phyloP scores from a whole-genome alignment of 805 yeast genomes.

The Alloascoidea hylecoeti region DNA sequence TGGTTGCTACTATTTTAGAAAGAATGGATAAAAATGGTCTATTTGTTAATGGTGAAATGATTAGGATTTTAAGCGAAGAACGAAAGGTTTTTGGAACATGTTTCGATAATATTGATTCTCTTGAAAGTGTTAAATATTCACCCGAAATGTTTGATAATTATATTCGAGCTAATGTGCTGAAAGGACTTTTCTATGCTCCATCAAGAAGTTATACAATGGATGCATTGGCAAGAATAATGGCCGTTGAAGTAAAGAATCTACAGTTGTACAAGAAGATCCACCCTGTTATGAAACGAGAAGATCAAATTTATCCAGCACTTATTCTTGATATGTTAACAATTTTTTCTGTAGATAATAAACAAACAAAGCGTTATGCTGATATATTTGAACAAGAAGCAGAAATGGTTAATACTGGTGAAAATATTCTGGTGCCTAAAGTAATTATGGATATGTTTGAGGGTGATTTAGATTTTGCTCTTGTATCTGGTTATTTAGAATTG shows the following conservation, averaged over 20 bases:
- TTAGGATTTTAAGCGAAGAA: not conserved
- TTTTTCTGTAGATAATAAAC: constrained; percentile 10
- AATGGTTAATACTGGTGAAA: not conserved
- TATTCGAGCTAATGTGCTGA: constrained; percentile 9
- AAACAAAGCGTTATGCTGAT: constrained; percentile 10
- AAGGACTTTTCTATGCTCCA: constrained; percentile 11
- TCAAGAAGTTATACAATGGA: constrained; percentile 10
- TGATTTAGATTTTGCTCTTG: not conserved
- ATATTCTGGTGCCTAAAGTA: not conserved
- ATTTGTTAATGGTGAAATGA: not conserved
- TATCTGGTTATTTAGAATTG: not conserved
- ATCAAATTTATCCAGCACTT: constrained; percentile 9
- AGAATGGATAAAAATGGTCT: not conserved
- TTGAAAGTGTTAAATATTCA: not conserved
- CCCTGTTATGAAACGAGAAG: constrained; percentile 2
- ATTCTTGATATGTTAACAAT: constrained; percentile 12
- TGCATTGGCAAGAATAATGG: constrained; percentile 11
- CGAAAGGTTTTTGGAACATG: constrained; percentile 4
- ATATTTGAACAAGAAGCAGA: not conserved
- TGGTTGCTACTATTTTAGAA: not conserved
- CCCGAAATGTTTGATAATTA: not conserved
- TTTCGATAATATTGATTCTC: not conserved
- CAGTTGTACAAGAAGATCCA: constrained; percentile 3
- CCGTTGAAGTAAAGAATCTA: constrained; percentile 10
- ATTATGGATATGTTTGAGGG: not conserved